A percentile compares a stretch with the other conserved stretches of the same genome.
phyloP scores from a whole-genome alignment of 176 grass and related monocot species.

The Tillandsia leiboldiana region DNA sequence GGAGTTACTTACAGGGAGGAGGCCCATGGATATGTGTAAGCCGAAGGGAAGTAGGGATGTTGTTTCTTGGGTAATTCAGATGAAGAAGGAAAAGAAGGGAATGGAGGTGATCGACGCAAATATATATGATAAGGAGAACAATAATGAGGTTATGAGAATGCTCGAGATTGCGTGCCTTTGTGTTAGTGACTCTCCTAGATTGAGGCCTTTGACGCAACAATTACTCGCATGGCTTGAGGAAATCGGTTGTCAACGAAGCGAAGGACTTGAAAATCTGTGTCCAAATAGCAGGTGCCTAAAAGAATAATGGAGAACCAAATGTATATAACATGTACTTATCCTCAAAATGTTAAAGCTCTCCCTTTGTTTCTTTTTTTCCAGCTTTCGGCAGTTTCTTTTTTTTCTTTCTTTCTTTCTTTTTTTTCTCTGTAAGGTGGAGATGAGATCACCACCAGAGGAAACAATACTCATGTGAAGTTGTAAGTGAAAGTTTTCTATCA shows the following conservation, averaged over 20 bases:
- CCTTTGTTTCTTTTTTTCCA: conserved; percentile 2
- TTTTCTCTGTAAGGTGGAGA: conserved; percentile 13
- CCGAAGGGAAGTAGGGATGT: conserved; percentile 81
- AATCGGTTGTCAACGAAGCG: conserved; percentile 13
- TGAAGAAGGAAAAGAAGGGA: conserved; percentile 59
- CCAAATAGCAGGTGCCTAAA: neutral
- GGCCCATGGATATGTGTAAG: conserved; percentile 86
- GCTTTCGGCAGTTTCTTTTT: conserved; percentile 3
- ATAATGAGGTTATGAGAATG: conserved; percentile 36
- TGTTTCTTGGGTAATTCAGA: conserved; percentile 82
- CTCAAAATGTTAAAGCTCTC: conserved; percentile 16
- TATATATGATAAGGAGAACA: conserved; percentile 40
- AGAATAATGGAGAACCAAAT: conserved; percentile 15
- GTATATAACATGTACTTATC: conserved; percentile 57
- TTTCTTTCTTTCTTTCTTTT: conserved; percentile 8
- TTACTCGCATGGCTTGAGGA: conserved; percentile 64
- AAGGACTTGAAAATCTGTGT: neutral
- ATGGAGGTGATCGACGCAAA: conserved; percentile 61
- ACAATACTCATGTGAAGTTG: neutral
- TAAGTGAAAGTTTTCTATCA: neutral
- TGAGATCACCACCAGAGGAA: conserved; percentile 21
- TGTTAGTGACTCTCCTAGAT: conserved; percentile 49
- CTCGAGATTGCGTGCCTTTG: conserved; percentile 85
- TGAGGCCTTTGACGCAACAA: conserved; percentile 64
- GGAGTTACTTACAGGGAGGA: conserved; percentile 66